Evolutionary conservation across 2,329 filamentous ascomycete genomes (phyloP).

Genomic region (Colletotrichum cordylinicola): DNA sequence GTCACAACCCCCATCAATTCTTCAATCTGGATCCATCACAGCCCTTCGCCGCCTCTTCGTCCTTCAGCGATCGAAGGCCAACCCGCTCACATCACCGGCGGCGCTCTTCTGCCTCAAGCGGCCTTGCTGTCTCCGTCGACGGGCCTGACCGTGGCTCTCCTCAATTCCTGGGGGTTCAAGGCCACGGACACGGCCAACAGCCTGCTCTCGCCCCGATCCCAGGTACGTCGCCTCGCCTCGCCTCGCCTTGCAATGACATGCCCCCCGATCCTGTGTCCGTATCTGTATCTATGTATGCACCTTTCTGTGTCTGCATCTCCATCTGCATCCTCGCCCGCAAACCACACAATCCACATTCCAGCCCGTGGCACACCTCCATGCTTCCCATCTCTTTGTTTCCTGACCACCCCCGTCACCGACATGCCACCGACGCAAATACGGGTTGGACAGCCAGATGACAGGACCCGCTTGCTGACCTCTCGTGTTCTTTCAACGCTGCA

Average conservation of each 20-base stretch:
- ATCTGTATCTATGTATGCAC: neutral
- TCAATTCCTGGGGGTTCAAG: conserved; percentile 43
- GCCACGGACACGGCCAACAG: conserved; percentile 45
- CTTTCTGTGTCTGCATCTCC: neutral
- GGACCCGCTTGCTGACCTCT: conserved; percentile 23
- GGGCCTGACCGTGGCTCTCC: conserved; percentile 34
- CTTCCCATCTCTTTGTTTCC: neutral
- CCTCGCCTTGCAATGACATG: neutral
- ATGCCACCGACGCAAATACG: conserved; percentile 10
- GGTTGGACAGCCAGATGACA: conserved; percentile 3
- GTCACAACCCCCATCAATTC: conserved; percentile 21
- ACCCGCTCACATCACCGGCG: conserved; percentile 34
- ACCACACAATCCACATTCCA: neutral
- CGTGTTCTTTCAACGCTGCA: conserved; percentile 32
- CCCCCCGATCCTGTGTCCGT: neutral
- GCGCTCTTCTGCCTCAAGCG: conserved; percentile 32
- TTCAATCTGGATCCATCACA: conserved; percentile 25
- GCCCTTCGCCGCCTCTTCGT: conserved; percentile 24
- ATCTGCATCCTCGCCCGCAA: conserved; percentile 4
- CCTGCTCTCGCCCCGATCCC: conserved; percentile 58
- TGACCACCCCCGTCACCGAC: neutral
- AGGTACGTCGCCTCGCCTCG: conserved; percentile 47
- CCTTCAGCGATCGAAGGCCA: conserved; percentile 30
- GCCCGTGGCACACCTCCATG: neutral
- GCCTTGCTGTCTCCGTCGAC: conserved; percentile 36